phyloP scores from a whole-genome alignment of 306 rosid genomes.

The Macrotyloma uniflorum region DNA sequence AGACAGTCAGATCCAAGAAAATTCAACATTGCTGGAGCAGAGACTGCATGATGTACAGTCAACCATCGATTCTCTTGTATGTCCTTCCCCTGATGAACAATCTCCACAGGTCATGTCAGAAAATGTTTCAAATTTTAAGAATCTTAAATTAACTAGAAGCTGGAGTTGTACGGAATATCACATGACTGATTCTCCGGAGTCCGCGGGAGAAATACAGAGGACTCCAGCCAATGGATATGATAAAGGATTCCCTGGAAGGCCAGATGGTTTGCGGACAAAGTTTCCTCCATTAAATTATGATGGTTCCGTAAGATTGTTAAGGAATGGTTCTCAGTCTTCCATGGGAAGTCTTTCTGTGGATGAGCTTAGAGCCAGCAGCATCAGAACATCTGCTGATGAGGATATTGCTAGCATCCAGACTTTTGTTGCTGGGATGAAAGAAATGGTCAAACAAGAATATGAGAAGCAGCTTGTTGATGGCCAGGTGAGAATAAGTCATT shows the following conservation, averaged over 20 bases:
- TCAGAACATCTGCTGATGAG: slow-evolving; percentile 63
- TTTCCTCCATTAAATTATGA: slow-evolving; percentile 55
- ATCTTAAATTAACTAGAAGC: slow-evolving; percentile 70
- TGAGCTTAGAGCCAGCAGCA: slow-evolving; percentile 53
- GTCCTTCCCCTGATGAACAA: slow-evolving; percentile 48
- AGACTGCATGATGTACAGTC: slow-evolving; percentile 50
- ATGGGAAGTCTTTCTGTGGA: slow-evolving; percentile 68
- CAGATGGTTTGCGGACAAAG: slow-evolving; percentile 66
- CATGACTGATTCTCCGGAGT: slow-evolving; percentile 62
- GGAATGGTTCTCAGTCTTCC: slow-evolving; percentile 85
- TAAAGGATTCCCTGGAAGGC: slow-evolving; percentile 83
- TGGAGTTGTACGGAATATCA: slow-evolving; percentile 76
- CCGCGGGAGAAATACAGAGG: slow-evolving; percentile 46
- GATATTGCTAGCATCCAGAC: slow-evolving; percentile 85
- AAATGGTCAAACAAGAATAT: slow-evolving; percentile 83
- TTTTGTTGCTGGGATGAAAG: slow-evolving; percentile 87
- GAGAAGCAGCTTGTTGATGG: slow-evolving; percentile 70
- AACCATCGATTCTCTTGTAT: slow-evolving; percentile 46
- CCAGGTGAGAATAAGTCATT: slow-evolving; percentile 61
- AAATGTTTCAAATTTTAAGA: slow-evolving; percentile 51
- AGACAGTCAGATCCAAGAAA: slow-evolving; percentile 48
- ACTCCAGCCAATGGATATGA: slow-evolving; percentile 79
- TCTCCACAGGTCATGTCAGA: slow-evolving; percentile 44
- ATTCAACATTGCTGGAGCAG: slow-evolving; percentile 47
- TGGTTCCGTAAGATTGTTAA: slow-evolving; percentile 47